phyloP scores from a whole-genome alignment of 257 asterid genomes.

The Gentiana dahurica region DNA sequence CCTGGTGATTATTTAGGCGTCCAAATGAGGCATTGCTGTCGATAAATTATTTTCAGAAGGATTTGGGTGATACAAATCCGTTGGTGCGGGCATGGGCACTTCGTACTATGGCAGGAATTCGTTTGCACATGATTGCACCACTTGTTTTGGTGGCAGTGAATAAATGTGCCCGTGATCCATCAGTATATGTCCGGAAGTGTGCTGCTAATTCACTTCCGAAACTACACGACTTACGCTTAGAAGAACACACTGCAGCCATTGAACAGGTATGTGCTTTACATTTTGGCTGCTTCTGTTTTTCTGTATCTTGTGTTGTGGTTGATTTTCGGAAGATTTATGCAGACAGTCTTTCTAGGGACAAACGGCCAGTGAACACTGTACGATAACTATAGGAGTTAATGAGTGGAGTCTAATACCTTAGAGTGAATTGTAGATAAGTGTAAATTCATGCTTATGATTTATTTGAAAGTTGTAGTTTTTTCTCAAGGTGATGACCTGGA shows the following conservation, averaged over 20 bases:
- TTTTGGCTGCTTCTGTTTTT: too few relatives aligned
- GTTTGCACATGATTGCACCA: slow-evolving; percentile 78
- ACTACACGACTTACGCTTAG: slow-evolving; percentile 82
- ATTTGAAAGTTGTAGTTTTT: too few relatives aligned
- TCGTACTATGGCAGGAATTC: slow-evolving; percentile 98
- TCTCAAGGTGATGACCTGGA: too few relatives aligned
- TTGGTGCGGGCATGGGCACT: slow-evolving; percentile 93
- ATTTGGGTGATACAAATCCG: slow-evolving; percentile 87
- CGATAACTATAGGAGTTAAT: too few relatives aligned
- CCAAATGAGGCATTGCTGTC: slow-evolving; percentile 87
- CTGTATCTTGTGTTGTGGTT: too few relatives aligned
- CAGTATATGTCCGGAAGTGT: slow-evolving; percentile 92
- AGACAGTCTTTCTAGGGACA: too few relatives aligned
- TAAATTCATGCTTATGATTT: too few relatives aligned
- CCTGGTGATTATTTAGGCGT: slow-evolving; percentile 38
- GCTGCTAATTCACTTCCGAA: slow-evolving; percentile 94
- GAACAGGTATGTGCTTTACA: slow-evolving; percentile 53
- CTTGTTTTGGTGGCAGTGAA: slow-evolving; percentile 75
- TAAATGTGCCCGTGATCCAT: slow-evolving; percentile 91
- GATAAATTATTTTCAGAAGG: slow-evolving; percentile 92
- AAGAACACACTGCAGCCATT: slow-evolving; percentile 58
- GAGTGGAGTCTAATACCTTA: too few relatives aligned
- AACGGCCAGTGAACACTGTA: too few relatives aligned
- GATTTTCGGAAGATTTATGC: background rate
- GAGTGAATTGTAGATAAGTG: too few relatives aligned